A percentile compares a stretch with the other conserved stretches of the same genome.
Evolutionary conservation across 208 protist species (phyloP).

Genomic region (Acanthamoeba culbertsoni): DNA sequence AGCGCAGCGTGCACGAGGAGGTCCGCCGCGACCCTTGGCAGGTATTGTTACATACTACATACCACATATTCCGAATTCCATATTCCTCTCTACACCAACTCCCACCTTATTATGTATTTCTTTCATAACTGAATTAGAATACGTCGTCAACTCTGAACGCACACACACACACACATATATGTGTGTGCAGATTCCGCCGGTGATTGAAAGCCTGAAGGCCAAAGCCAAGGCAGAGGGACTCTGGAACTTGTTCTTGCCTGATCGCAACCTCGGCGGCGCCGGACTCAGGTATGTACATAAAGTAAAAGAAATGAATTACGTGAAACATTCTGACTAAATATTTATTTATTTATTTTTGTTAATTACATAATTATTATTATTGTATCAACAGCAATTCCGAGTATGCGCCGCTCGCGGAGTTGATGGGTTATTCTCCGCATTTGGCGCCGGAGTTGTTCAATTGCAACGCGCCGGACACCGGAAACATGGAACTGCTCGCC

Average conservation of each 20-base stretch:
- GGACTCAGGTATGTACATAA: not conserved
- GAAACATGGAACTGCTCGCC: constrained; percentile 88
- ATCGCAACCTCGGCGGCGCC: constrained; percentile 29
- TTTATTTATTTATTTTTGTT: no score
- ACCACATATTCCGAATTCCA: no score
- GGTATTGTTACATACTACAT: not conserved
- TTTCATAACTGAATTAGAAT: no score
- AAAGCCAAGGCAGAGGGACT: constrained; percentile 79
- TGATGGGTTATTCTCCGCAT: constrained; percentile 69
- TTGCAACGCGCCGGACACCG: constrained; percentile 77
- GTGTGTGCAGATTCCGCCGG: constrained; percentile 26
- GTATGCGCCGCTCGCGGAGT: constrained; percentile 80
- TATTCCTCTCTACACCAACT: not conserved
- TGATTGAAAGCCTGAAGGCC: constrained; percentile 83
- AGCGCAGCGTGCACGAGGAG: constrained; percentile 64
- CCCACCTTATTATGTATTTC: not conserved
- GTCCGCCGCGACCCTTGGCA: not conserved
- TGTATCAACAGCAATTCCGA: constrained; percentile 76
- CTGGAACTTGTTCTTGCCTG: constrained; percentile 88
- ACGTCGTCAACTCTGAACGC: not conserved
- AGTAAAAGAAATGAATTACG: not conserved
- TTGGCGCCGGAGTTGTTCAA: constrained; percentile 71
- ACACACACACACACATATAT: no score
- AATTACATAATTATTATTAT: no score
- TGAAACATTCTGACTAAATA: no score